Evolutionary conservation across 305 asterid genomes (phyloP), one percentile per base, ranked within the genome.

Genomic region (Petunia hybrid): DNA sequence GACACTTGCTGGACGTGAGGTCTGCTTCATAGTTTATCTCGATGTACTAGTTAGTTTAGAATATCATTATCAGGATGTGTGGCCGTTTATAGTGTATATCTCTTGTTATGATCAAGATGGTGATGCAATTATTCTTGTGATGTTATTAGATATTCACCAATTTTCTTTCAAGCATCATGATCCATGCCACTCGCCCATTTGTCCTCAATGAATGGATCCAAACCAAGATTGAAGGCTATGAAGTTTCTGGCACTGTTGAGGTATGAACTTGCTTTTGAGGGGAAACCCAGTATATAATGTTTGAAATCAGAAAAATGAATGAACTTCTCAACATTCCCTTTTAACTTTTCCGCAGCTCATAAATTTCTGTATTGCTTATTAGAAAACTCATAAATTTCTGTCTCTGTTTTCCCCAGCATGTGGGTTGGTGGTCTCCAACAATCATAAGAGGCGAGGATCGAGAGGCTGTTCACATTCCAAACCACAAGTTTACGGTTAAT

Each of bases 361-460:
- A 51, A 73, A 74, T 74, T 74, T 74, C 78, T 13, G 0, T 36
- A 7, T 74, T 22, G 31, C 31, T 22, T 22, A 22, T 22, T 22
- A 22, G 31, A 22, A 22, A 22, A 22, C 31, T 22, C 31, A 22
- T 22, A 22, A 22, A 22, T 22, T 22, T 22, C 31, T 22, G 31
- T 22, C 45, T 2, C 14, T 55, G 16, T 40, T 41, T 63, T 63
- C 79, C 75, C 80, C 86, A 96, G 99, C 97, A 92, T 85, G 98
- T 94, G 84, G 99, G 99, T 57, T 97, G 99, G 99, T 97, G 99
- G 99, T 97, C 99, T 35, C 99, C 97, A 39, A 93, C 99, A 80
- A 89, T 97, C 85, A 83, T 97, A 81, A 90, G 99, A 90, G 98
- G 96, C 40, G 99, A 97, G 75, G 97, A 97, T 85, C 98, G 99